These are phyloP conservation scores for Lactuca sativa DNA, from an alignment of 129 eudicot genomes.

Conservation along the genomic window DNA sequence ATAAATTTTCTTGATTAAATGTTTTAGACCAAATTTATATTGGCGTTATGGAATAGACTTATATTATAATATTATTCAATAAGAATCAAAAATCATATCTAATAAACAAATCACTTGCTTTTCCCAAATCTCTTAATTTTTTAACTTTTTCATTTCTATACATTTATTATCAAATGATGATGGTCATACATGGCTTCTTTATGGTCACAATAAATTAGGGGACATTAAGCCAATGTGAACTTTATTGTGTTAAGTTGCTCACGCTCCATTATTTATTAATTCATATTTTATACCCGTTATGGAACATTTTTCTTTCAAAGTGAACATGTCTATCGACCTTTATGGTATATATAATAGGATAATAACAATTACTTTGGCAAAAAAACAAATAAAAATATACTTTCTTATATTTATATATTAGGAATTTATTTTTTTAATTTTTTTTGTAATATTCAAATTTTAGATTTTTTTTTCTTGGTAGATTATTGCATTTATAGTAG, in stretches of 20 bases:
- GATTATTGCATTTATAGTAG: no score
- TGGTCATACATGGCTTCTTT: not conserved
- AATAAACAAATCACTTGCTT: not conserved
- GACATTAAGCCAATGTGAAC: constrained; percentile 10
- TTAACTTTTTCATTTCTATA: not conserved
- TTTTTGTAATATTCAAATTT: no score
- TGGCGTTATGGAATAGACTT: no score
- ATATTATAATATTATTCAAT: not conserved
- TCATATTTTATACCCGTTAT: not conserved
- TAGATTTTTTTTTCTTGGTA: no score
- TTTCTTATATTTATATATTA: no score
- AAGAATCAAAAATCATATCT: not conserved
- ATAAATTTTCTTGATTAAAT: no score
- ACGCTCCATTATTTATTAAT: constrained; percentile 14
- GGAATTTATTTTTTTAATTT: no score
- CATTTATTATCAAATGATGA: constrained; percentile 6
- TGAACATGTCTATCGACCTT: not conserved
- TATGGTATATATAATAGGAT: no score
- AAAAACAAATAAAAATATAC: not conserved
- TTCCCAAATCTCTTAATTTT: not conserved
- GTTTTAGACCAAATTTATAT: no score
- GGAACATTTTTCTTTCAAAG: not conserved
- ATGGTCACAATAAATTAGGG: constrained; percentile 1
- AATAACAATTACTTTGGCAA: not conserved
- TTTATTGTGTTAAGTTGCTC: constrained; percentile 10